phyloP scores from a whole-genome alignment of 306 rosid genomes.

The Gastrolobium bilobum region DNA sequence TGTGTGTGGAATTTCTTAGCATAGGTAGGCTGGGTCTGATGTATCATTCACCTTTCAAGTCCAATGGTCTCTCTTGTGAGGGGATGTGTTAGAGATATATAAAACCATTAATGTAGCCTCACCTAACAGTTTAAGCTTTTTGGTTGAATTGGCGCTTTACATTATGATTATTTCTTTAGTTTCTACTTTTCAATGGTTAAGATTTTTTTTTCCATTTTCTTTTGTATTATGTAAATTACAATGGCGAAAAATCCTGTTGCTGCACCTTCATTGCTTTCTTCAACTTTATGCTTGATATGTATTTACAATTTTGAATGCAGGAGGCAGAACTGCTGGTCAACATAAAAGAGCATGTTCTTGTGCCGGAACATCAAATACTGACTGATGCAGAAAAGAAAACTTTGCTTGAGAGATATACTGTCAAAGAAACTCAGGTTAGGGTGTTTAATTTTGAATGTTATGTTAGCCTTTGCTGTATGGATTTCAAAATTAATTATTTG shows the following conservation, averaged over 20 bases:
- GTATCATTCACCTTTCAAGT: too few species aligned
- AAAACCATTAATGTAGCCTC: too few species aligned
- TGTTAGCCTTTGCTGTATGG: neutral
- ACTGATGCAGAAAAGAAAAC: slow-evolving; percentile 72
- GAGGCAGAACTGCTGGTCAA: slow-evolving; percentile 77
- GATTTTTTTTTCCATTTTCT: neutral
- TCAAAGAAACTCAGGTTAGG: slow-evolving; percentile 83
- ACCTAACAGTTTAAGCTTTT: too few species aligned
- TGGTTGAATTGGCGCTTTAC: too few species aligned
- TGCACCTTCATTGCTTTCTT: neutral
- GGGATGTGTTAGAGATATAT: too few species aligned
- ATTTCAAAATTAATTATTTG: neutral
- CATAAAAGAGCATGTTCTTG: slow-evolving; percentile 71
- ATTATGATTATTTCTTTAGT: neutral
- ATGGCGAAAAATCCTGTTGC: neutral
- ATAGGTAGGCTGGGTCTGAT: too few species aligned
- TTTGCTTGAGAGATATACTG: slow-evolving; percentile 75
- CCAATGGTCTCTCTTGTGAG: too few species aligned
- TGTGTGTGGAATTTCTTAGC: too few species aligned
- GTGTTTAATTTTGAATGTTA: neutral
- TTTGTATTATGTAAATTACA: neutral
- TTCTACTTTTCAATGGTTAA: neutral
- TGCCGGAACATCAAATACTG: slow-evolving; percentile 76
- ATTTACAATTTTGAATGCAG: slow-evolving; percentile 51
- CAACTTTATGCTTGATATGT: neutral